phyloP scores from a whole-genome alignment of 2,329 filamentous ascomycete species.

The Metarhizium anisopliae region DNA sequence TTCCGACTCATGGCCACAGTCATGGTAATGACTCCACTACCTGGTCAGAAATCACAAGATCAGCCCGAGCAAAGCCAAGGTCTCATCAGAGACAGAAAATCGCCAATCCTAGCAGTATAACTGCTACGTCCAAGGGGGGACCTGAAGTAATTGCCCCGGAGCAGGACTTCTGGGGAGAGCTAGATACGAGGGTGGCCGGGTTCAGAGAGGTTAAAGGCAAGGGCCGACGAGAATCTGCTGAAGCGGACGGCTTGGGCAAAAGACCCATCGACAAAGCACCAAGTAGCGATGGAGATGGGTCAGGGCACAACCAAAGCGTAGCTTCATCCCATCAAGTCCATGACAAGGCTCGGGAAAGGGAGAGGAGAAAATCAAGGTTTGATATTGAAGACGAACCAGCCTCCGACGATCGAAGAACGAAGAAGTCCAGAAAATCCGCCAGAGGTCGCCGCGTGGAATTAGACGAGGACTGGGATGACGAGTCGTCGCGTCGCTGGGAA shows the following conservation, averaged over 20 bases:
- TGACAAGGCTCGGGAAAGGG: slow-evolving; percentile 10
- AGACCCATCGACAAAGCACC: not conserved
- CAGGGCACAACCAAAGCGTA: not conserved
- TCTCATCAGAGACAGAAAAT: not conserved
- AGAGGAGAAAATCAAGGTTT: slow-evolving; percentile 21
- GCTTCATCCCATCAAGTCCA: not conserved
- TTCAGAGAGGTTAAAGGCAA: slow-evolving; percentile 8
- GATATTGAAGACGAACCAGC: slow-evolving; percentile 16
- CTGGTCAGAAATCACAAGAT: slow-evolving; percentile 11
- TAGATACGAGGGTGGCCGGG: slow-evolving; percentile 12
- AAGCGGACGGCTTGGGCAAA: not conserved
- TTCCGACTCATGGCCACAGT: slow-evolving; percentile 1
- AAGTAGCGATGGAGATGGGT: not conserved
- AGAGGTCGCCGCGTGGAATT: slow-evolving; percentile 9
- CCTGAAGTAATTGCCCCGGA: not conserved
- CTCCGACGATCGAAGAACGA: slow-evolving; percentile 12
- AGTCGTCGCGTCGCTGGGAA: slow-evolving; percentile 25
- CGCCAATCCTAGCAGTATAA: not conserved
- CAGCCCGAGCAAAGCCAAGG: not conserved
- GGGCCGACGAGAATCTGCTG: not conserved
- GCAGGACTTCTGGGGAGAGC: slow-evolving; percentile 17
- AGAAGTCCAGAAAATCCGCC: slow-evolving; percentile 15
- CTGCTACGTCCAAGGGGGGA: not conserved
- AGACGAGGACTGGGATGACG: slow-evolving; percentile 31
- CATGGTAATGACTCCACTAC: slow-evolving; percentile 10